A percentile compares a stretch with the other conserved stretches of the same genome.
phyloP scores from a whole-genome alignment of 192 early-diverging fungal genomes.

The Coemansia reversa region DNA sequence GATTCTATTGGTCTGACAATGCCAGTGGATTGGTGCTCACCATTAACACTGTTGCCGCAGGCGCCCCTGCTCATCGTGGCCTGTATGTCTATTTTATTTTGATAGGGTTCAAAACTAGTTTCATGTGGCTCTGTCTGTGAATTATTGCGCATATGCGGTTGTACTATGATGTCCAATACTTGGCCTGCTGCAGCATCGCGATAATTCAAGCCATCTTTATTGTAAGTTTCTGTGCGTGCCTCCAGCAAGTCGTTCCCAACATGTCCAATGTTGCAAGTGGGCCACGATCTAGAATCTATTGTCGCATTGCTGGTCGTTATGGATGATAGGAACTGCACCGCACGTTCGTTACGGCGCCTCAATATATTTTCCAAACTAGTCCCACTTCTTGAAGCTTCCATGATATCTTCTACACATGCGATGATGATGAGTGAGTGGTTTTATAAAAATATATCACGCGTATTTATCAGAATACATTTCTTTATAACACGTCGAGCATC shows the following conservation, averaged over 20 bases:
- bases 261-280: neutral
- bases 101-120: too few relatives aligned
- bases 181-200: too few relatives aligned
- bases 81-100: too few relatives aligned
- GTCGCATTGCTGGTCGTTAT: slow-evolving; percentile 36
- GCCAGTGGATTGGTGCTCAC: too few relatives aligned
- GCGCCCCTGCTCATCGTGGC: neutral
- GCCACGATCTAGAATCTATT: slow-evolving; percentile 4
- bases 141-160: too few relatives aligned
- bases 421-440: too few relatives aligned
- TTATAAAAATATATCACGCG: too few relatives aligned
- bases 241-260: slow-evolving; percentile 1
- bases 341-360: slow-evolving; percentile 34
- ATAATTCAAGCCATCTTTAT: neutral
- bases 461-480: too few relatives aligned
- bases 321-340: slow-evolving; percentile 31
- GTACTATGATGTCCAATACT: too few relatives aligned
- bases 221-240: neutral
- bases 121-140: too few relatives aligned
- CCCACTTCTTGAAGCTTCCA: neutral
- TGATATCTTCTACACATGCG: too few relatives aligned
- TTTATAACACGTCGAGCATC: too few relatives aligned
- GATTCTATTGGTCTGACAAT: neutral
- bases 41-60: neutral
- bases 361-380: slow-evolving; percentile 1